Evolutionary conservation across 2,329 filamentous ascomycete species (phyloP).

Genomic region (Achaetomium macrosporum): DNA sequence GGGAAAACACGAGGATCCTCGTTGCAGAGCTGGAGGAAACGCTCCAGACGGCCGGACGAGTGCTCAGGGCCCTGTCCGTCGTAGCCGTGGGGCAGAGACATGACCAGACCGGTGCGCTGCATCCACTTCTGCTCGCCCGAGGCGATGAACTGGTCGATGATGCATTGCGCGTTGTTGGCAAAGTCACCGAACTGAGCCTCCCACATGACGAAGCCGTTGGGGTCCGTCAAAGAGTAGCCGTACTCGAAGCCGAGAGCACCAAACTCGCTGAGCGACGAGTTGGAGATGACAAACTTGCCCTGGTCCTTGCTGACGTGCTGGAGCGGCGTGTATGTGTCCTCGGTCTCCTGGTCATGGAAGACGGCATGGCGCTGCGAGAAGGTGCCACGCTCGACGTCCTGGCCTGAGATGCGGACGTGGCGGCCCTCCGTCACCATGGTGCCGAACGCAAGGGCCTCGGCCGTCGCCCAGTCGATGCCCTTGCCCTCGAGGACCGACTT

Average conservation of each 20-base stretch:
- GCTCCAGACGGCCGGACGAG: conserved; percentile 94
- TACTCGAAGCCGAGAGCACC: conserved; percentile 92
- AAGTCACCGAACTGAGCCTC: conserved; percentile 99
- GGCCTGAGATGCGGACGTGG: conserved; percentile 94
- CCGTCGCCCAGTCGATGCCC: conserved; percentile 96
- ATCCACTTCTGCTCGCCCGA: conserved; percentile 99
- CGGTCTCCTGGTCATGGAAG: conserved; percentile 93
- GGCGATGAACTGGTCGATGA: conserved; percentile 98
- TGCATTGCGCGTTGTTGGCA: conserved; percentile 98
- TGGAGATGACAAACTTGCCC: conserved; percentile 92
- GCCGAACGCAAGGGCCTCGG: conserved; percentile 92
- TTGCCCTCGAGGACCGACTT: conserved; percentile 90
- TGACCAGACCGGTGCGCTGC: conserved; percentile 91
- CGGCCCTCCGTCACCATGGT: conserved; percentile 86
- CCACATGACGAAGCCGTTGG: conserved; percentile 98
- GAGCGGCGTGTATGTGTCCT: conserved; percentile 87
- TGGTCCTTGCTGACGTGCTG: conserved; percentile 87
- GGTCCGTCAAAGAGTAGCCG: conserved; percentile 93
- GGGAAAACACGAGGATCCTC: conserved; percentile 96
- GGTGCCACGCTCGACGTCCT: conserved; percentile 98
- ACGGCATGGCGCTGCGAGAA: conserved; percentile 98
- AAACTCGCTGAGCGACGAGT: conserved; percentile 75
- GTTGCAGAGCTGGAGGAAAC: conserved; percentile 94
- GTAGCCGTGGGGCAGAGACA: conserved; percentile 95
- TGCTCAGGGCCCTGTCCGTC: conserved; percentile 98